Evolutionary conservation across 169 alveolate genomes (phyloP).

Genomic region (Plasmodium billcollinsi): DNA sequence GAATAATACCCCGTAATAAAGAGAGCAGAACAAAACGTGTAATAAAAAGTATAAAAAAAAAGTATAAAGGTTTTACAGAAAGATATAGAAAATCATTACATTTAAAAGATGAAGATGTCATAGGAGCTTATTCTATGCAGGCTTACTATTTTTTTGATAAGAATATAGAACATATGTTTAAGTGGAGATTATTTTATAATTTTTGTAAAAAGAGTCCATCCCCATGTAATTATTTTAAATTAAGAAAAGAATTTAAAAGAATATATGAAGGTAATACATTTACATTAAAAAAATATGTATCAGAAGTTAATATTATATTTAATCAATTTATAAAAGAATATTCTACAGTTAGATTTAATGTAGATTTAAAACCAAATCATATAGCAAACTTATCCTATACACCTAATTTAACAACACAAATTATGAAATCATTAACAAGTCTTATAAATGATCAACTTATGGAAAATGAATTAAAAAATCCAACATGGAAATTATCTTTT

Average conservation of each 20-base stretch:
- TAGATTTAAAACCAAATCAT: background rate
- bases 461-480: constrained; percentile 3
- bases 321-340: constrained; percentile 16
- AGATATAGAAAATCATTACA: constrained; percentile 14
- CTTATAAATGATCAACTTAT: background rate
- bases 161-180: constrained; percentile 22
- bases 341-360: background rate
- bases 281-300: constrained; percentile 37
- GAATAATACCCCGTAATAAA: background rate
- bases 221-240: constrained; percentile 1
- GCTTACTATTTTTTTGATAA: constrained; percentile 31
- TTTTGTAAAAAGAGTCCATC: background rate
- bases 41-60: background rate
- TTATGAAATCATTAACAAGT: constrained; percentile 12
- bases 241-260: constrained; percentile 16
- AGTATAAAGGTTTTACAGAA: background rate
- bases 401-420: constrained; percentile 5
- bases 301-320: constrained; percentile 21
- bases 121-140: constrained; percentile 26
- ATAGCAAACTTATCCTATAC: background rate
- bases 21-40: background rate
- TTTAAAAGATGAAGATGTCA: constrained; percentile 12
- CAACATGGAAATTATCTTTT: constrained; percentile 45
- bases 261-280: constrained; percentile 18
- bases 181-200: constrained; percentile 48